phyloP scores from a whole-genome alignment of 1,284 basidiomycete species.

The Ustilago trichophora region DNA sequence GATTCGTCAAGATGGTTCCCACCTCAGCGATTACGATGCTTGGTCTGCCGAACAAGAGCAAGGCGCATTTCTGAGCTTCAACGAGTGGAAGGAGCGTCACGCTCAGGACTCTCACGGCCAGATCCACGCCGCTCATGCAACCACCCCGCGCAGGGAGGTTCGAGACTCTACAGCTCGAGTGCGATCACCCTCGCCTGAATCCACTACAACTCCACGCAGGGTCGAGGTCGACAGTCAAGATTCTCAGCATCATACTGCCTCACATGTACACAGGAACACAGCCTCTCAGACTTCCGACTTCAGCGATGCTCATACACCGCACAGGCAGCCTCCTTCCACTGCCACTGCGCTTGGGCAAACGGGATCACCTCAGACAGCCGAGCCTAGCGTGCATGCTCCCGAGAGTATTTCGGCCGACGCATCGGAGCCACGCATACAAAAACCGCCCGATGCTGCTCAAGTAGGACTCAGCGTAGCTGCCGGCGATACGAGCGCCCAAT shows the following conservation, averaged over 20 bases:
- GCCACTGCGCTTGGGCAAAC: not conserved
- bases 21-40: constrained; percentile 35
- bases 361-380: not conserved
- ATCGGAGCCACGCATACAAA: not conserved
- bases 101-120: constrained; percentile 3
- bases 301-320: not conserved
- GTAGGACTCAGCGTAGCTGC: constrained; percentile 21
- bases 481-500: constrained; percentile 39
- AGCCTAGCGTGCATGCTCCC: not conserved
- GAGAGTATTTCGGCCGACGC: not conserved
- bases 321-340: not conserved
- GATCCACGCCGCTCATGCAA: not conserved
- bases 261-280: not conserved
- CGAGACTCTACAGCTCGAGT: not conserved
- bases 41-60: constrained; percentile 47
- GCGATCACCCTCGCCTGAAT: not conserved
- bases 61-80: constrained; percentile 40
- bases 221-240: not conserved
- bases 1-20: not conserved
- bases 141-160: not conserved
- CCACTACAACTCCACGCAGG: not conserved
- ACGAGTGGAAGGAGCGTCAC: constrained; percentile 41
- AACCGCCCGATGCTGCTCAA: not conserved
- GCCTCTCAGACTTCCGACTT: not conserved
- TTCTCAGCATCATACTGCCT: not conserved